phyloP scores from a whole-genome alignment of 495 filamentous ascomycete genomes.

The Penicillium argentinense region DNA sequence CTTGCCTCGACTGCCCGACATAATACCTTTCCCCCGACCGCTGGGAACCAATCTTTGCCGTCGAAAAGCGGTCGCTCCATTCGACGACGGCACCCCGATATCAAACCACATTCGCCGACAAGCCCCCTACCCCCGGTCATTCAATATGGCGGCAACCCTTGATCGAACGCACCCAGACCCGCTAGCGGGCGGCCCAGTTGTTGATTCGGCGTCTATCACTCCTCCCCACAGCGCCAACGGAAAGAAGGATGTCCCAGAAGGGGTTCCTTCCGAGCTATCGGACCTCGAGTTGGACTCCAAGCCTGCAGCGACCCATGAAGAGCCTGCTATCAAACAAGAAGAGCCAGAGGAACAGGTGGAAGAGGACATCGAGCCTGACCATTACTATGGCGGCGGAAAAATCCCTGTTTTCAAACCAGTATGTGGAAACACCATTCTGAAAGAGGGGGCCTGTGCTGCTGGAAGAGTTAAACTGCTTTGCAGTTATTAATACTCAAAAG shows the following conservation, averaged over 20 bases:
- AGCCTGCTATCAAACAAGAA: conserved; percentile 23
- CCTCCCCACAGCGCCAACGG: conserved; percentile 48
- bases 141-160: conserved; percentile 34
- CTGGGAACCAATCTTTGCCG: conserved; percentile 45
- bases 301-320: conserved; percentile 23
- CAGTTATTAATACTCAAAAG: too few relatives aligned
- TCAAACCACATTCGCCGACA: conserved; percentile 11
- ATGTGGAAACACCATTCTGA: conserved; percentile 31
- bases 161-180: conserved; percentile 32
- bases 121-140: conserved; percentile 14
- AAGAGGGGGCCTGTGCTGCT: not conserved
- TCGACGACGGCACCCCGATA: conserved; percentile 39
- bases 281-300: conserved; percentile 47
- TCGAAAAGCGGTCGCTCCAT: conserved; percentile 52
- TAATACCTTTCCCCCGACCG: conserved; percentile 39
- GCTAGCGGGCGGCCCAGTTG: conserved; percentile 24
- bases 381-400: conserved; percentile 81
- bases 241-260: conserved; percentile 43
- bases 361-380: conserved; percentile 77
- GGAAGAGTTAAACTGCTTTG: too few relatives aligned
- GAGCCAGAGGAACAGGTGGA: conserved; percentile 44
- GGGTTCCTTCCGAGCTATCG: conserved; percentile 45
- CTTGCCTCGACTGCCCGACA: not conserved
- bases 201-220: conserved; percentile 42
- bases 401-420: conserved; percentile 94